Evolutionary conservation across 805 yeast genomes (phyloP), one percentile per base, ranked within the genome.

Genomic region (Candida sphagnicola): DNA sequence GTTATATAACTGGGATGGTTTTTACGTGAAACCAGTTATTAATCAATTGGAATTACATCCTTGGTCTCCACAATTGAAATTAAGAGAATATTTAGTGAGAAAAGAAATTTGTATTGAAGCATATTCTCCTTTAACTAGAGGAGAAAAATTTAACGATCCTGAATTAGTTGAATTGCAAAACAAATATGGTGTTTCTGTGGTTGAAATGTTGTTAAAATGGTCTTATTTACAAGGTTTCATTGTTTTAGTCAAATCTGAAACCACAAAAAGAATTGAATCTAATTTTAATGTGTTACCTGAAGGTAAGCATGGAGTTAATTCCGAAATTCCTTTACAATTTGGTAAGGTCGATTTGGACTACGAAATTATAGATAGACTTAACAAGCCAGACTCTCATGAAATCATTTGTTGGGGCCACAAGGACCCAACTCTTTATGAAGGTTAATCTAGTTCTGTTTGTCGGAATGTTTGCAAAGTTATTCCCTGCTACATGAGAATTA

Each of bases 41-140:
- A 78, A 82, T 62, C 95, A 87, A 67, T 71, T 85, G 43, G 95
- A 87, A 65, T 62, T 78, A 28, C 95, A 86, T 59, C 64, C 62
- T 28, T 54, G 55, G 45, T 52, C 54, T 29, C 62, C 58, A 16
- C 51, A 54, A 46, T 43, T 42, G 23, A 88, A 90, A 34, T 72
- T 72, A 45, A 67, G 82, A 41, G 85, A 76, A 70, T 83, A 65
- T 59, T 79, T 85, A 54, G 65, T 69, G 23, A 53, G 67, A 12
- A 60, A 80, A 41, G 78, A 70, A 32, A 74, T 89, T 29, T 61
- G 68, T 4, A 75, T 82, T 8, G 87, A 85, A 56, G 90, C 95
- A 0, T 89, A 75, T 61, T 80, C 93, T 5, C 96, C 96, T 5
- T 72, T 89, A 52, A 80, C 84, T 2, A 74, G 74, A 43, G 87